Evolutionary conservation across 345 rosid species (phyloP), one percentile per base, ranked within the genome.

Genomic region (Triadica sebifera): DNA sequence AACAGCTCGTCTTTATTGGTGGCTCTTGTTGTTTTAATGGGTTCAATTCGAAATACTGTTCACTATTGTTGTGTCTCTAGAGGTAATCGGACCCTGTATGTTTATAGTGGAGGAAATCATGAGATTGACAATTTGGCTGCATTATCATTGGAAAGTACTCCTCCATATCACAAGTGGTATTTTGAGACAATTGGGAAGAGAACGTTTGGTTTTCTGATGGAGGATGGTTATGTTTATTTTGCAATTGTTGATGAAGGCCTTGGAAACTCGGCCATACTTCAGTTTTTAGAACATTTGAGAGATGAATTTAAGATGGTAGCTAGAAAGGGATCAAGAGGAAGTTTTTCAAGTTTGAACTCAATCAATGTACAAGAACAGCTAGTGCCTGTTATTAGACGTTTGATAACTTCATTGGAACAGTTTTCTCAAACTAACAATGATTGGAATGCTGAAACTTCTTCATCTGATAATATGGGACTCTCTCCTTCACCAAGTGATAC

Each of bases 161-260:
- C 97, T 5, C 78, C 84, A 10, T 93, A 86, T 69, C 98, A 93
- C 74, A 85, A 69, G 74, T 90, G 95, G 95, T 93, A 93, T 78
- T 89, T 88, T 53, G 98, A 91, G 86, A 89, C 98, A 0, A 24
- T 82, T 0, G 74, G 85, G 55, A 85, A 80, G 77, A 87, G 56
- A 72, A 90, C 88, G 25, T 90, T 84, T 25, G 94, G 96, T 6
- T 91, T 90, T 74, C 66, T 93, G 65, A 77, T 89, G 0, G 93
- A 90, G 76, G 93, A 90, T 67, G 90, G 91, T 78, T 86, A 74
- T 80, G 84, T 88, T 57, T 90, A 85, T 82, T 90, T 93, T 55
- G 72, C 90, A 12, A 87, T 93, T 72, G 92, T 85, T 65, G 90
- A 87, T 57, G 85, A 88, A 72, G 86, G 85, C 47, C 81, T 89